Evolutionary conservation across 345 rosid species (phyloP).

Genomic region (Salix koriyanagi): DNA sequence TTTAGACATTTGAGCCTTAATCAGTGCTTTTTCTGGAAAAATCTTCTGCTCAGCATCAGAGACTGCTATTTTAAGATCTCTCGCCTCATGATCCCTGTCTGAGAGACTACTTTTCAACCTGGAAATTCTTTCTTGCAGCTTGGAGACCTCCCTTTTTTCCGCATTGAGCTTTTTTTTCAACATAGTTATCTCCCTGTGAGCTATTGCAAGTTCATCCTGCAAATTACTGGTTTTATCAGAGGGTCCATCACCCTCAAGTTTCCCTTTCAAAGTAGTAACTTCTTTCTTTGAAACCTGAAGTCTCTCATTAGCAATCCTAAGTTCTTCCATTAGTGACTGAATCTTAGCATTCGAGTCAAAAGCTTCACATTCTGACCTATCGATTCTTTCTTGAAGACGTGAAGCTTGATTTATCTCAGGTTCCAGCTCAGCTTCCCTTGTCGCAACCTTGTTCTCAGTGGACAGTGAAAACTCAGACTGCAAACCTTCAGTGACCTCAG

Average conservation of each 20-base stretch:
- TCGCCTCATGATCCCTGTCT: conserved; percentile 33
- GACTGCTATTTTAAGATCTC: conserved; percentile 36
- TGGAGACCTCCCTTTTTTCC: conserved; percentile 40
- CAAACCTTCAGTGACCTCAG: background rate
- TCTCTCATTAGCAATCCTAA: conserved; percentile 47
- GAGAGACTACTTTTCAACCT: conserved; percentile 31
- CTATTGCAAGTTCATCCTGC: conserved; percentile 27
- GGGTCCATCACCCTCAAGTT: conserved; percentile 3
- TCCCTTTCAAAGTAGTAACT: conserved; percentile 37
- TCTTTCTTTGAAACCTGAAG: conserved; percentile 54
- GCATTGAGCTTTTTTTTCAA: conserved; percentile 28
- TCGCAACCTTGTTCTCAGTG: conserved; percentile 17
- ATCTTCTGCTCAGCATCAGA: conserved; percentile 49
- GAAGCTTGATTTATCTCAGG: conserved; percentile 28
- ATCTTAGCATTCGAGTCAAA: conserved; percentile 23
- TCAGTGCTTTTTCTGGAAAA: conserved; percentile 46
- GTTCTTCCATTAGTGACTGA: conserved; percentile 46
- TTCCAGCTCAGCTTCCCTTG: conserved; percentile 30
- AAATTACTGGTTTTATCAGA: conserved; percentile 16
- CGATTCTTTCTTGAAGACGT: conserved; percentile 28
- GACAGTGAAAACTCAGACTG: background rate
- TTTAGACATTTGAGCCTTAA: conserved; percentile 41
- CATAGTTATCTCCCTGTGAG: conserved; percentile 16
- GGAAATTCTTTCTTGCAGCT: conserved; percentile 37
- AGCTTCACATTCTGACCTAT: conserved; percentile 22